A percentile compares a stretch with the other conserved stretches of the same genome.
Conservation (phyloP, 169 alveolate genomes). For the Eimeria falciformis region DNA sequence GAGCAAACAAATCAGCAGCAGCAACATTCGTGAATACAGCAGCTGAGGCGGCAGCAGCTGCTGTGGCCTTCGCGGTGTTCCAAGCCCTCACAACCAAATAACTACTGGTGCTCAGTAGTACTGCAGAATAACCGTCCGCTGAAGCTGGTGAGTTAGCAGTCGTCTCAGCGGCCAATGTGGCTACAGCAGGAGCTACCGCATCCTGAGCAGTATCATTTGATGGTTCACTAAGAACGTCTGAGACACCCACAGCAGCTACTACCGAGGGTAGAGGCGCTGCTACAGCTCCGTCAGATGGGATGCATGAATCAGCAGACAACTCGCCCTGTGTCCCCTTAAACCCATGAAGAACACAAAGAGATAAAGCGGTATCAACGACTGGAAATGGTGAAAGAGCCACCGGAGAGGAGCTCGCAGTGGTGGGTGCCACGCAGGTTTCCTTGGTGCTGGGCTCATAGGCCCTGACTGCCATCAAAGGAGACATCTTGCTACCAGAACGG, state of each 20-base stretch:
- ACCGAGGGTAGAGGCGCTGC: background rate
- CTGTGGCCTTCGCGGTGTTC: constrained; percentile 26
- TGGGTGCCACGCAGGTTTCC: constrained; percentile 29
- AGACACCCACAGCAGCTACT: background rate
- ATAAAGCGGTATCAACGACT: background rate
- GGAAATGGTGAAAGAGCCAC: background rate
- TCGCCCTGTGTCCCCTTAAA: background rate
- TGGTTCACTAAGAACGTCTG: background rate
- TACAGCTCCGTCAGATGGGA: background rate
- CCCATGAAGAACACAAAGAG: background rate
- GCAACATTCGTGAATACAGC: constrained; percentile 39
- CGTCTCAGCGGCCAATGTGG: constrained; percentile 5
- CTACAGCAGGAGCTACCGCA: constrained; percentile 24
- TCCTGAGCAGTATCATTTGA: background rate
- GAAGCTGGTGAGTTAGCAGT: background rate
- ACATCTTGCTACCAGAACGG: no score
- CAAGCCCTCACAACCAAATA: constrained; percentile 26
- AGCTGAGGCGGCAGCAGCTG: constrained; percentile 50
- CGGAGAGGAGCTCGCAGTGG: constrained; percentile 23
- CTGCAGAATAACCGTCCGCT: background rate
- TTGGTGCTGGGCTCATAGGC: background rate
- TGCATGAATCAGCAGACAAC: background rate
- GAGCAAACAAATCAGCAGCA: constrained; percentile 15
- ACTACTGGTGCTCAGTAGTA: constrained; percentile 7
- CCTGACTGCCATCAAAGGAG: background rate